Conservation (phyloP, 768 basidiomycete species). For the Lentinula detonsa region DNA sequence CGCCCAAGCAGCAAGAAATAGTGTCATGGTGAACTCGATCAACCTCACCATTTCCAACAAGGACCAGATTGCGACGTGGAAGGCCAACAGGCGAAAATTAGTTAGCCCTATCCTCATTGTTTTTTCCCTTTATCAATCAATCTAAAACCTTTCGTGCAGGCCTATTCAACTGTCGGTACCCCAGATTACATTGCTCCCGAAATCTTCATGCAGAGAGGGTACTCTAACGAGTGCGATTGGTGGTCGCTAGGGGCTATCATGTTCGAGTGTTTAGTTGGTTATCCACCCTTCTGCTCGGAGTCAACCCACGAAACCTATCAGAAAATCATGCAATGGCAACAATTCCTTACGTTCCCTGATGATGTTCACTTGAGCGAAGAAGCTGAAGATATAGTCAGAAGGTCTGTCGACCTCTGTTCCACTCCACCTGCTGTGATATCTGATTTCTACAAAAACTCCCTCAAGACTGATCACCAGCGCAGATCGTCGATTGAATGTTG, state of each 20-base stretch:
- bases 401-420: slow-evolving; percentile 35
- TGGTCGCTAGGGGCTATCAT: slow-evolving; percentile 97
- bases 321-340: slow-evolving; percentile 94
- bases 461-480: slow-evolving; percentile 76
- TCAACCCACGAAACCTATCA: slow-evolving; percentile 97
- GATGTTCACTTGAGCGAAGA: slow-evolving; percentile 91
- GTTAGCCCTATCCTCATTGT: slow-evolving; percentile 33
- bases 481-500: slow-evolving; percentile 71
- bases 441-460: background rate
- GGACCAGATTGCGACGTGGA: slow-evolving; percentile 96
- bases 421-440: background rate
- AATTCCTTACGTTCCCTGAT: slow-evolving; percentile 84
- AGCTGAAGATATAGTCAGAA: slow-evolving; percentile 81
- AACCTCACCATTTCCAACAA: slow-evolving; percentile 93
- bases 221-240: slow-evolving; percentile 98
- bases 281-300: slow-evolving; percentile 91
- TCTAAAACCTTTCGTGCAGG: slow-evolving; percentile 36
- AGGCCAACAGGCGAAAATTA: slow-evolving; percentile 93
- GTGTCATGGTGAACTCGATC: slow-evolving; percentile 96
- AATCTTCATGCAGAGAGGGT: slow-evolving; percentile 95
- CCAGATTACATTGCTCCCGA: slow-evolving; percentile 90
- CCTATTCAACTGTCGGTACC: slow-evolving; percentile 96
- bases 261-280: slow-evolving; percentile 97
- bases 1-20: slow-evolving; percentile 67
- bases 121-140: background rate